phyloP scores from a whole-genome alignment of 257 asterid species.

The Lithospermum erythrorhizon region DNA sequence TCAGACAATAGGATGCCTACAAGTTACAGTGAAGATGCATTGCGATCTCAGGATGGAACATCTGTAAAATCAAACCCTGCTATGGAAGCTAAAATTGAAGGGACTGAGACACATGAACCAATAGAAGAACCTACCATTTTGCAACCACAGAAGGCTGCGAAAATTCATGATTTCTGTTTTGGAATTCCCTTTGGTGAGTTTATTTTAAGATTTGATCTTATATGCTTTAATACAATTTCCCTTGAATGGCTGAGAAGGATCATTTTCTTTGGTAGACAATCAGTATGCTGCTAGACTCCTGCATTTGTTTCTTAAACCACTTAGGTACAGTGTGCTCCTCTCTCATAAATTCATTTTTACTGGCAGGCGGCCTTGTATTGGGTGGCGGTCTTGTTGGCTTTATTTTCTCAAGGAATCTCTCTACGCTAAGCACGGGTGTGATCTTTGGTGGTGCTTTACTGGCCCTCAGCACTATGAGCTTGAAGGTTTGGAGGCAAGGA shows the following conservation, averaged over 20 bases:
- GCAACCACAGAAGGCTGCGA: conserved; percentile 56
- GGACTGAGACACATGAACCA: conserved; percentile 28
- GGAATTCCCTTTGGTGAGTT: conserved; percentile 90
- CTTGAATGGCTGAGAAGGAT: background rate
- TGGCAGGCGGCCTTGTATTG: conserved; percentile 69
- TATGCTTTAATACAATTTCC: background rate
- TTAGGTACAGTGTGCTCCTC: background rate
- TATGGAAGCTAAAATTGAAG: conserved; percentile 22
- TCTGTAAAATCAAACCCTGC: conserved; percentile 26
- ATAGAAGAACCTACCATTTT: conserved; percentile 21
- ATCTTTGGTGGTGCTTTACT: conserved; percentile 75
- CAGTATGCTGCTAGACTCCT: background rate
- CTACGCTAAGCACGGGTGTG: conserved; percentile 47
- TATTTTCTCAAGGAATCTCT: conserved; percentile 56
- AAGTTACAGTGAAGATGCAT: conserved; percentile 38
- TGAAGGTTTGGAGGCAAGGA: conserved; percentile 86
- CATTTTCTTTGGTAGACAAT: background rate
- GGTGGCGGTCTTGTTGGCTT: conserved; percentile 66
- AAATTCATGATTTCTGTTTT: conserved; percentile 85
- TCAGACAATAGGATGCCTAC: conserved; percentile 24
- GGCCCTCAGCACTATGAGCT: conserved; percentile 69
- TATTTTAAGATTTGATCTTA: background rate
- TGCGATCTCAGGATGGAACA: conserved; percentile 32
- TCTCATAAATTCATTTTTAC: conserved; percentile 11
- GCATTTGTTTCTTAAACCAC: background rate